Base-by-base conservation (phyloP, 2,329 filamentous ascomycete species). In the Bipolaris zeicola region DNA sequence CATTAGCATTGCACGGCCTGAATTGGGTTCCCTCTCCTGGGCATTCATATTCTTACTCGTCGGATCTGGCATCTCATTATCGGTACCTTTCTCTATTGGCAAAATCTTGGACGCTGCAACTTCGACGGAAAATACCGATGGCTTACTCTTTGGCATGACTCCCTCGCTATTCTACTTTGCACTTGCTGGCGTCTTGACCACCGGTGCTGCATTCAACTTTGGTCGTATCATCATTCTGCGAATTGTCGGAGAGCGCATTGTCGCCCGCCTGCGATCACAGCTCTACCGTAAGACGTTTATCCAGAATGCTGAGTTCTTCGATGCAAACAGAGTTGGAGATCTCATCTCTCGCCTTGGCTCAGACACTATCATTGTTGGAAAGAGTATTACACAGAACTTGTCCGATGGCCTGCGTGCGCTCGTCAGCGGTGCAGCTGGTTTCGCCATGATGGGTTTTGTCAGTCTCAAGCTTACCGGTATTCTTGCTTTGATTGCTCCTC, bases 241-340 rank as follows among this genome's bases (percentile, higher is more conserved):
- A 24, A 95, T 98, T 60, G 91, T 99, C 6, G 96, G 95, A 61
- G 95, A 99, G 77, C 86, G 95, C 39, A 95, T 99, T 56, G 95
- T 99, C 51, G 89, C 94, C 10, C 87, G 94, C 65, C 83, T 99
- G 52, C 87, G 95, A 58, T 94, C 93, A 14, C 90, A 92, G 72
- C 86, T 99, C 3, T 99, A 96, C 79, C 87, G 92, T 63, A 87
- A 90, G 62, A 99, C 95, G 0, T 96, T 96, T 67, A 85, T 95
- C n/a, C 95, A 99, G 76, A 95, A 99, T 76, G 95, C 95, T 56
- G 95, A 98, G 71, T 99, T 99, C 80, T 99, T 99, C 72, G 95
- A 99, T 74, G 95, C 95, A 37, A 99, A 99, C 78, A 86, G 95
- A 24, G 93, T 97, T 24, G 95, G 95, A 74, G 95, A 99, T 74